Evolutionary conservation across 305 asterid species (phyloP), one percentile per base, ranked within the genome.

Genomic region (Striga hermonthica): DNA sequence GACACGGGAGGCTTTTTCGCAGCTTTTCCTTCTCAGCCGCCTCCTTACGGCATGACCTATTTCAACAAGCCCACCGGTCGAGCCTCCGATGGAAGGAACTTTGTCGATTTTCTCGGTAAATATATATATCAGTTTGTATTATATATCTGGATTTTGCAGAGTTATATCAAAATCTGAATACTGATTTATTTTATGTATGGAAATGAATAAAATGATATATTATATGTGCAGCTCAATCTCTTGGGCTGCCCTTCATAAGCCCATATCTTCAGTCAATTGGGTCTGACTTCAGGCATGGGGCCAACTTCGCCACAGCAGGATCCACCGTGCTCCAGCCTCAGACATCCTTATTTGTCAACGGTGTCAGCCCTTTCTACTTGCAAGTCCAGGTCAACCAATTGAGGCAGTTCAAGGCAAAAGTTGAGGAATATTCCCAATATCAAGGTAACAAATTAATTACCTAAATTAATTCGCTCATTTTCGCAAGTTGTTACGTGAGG

Each of bases 21-120:
- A 7, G 87, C 90, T 31, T 84, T 84, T 56, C 87, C 90, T 22
- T 62, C 83, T 6, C 82, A 76, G 66, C 57, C 76, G 1, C 57
- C 72, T 0, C 90, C 90, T 0, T 8, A 79, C 53, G 90, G 90
- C 72, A 84, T 81, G 83, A 81, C 82, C 9, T 84, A 75, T 74
- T 84, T 81, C 66, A 62, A 50, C 3, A 75, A 11, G 34, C 87
- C 85, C 8, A 65, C 78, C 14, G 85, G 90, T 3, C 71, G 87
- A 5, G 52, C 70, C 0, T 11, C 72, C 0, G 85, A 84, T 41
- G 87, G 87, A 45, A 73, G 87, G 61, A 68, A 77, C 16, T 68
- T 48, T 65, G 13, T 81, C 6, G 87, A 84, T 74, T 84, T 84
- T 71, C 67, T 81, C 2, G 87, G 84, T 81, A 76, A 48, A 10